Percentiles rank a stretch among this genome's conserved stretches.
Conservation (phyloP, 352 stramenopile genomes). For the Globisporangium recalcitrans region DNA sequence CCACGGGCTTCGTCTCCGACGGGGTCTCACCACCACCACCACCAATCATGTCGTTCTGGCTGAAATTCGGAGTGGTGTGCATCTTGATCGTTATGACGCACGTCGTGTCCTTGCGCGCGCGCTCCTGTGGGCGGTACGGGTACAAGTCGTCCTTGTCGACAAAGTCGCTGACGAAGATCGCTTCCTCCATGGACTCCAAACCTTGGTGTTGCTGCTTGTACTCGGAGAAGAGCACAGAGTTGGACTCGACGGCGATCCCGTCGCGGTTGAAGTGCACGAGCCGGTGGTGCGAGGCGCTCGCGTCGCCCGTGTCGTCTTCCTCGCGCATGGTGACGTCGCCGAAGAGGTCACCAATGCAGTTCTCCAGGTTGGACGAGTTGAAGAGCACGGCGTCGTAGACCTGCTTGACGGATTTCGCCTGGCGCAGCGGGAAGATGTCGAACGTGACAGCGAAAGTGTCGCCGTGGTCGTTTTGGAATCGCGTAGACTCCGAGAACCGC, state of each 20-base stretch:
- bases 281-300: conserved; percentile 6
- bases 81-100: conserved; percentile 2
- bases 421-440: conserved; percentile 18
- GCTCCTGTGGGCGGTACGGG: conserved; percentile 12
- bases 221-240: conserved; percentile 15
- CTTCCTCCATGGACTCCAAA: conserved; percentile 1
- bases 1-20: not conserved
- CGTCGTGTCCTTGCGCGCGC: conserved; percentile 11
- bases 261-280: not conserved
- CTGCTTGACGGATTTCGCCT: conserved; percentile 14
- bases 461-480: conserved; percentile 32
- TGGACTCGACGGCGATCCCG: conserved; percentile 5
- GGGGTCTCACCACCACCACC: not conserved
- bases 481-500: conserved; percentile 20
- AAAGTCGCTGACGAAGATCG: conserved; percentile 10
- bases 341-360: conserved; percentile 6
- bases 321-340: conserved; percentile 16
- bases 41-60: not conserved
- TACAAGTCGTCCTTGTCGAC: conserved; percentile 12
- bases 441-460: conserved; percentile 41
- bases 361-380: conserved; percentile 13
- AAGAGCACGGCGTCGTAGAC: conserved; percentile 16
- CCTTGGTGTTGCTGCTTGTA: conserved; percentile 5
- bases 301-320: conserved; percentile 4
- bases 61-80: not conserved